These are phyloP conservation scores for Podospora sp. DNA, from an alignment of 495 filamentous ascomycete genomes.

Conservation along the genomic window DNA sequence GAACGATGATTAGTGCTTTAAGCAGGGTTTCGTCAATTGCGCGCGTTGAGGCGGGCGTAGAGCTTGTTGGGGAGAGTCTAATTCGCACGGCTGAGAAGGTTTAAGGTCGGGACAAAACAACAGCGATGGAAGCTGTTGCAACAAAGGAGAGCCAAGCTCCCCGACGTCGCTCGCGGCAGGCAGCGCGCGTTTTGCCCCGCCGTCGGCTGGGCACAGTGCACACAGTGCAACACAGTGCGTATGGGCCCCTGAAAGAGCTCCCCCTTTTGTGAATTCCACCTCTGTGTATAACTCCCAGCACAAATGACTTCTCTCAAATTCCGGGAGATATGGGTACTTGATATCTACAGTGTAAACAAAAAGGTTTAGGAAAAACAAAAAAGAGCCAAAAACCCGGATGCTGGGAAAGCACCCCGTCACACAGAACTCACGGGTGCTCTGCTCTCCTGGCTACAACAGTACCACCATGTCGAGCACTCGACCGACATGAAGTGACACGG, in stretches of 20 bases:
- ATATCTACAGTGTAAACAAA: not conserved
- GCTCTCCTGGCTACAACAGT: not conserved
- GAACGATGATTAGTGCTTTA: not conserved
- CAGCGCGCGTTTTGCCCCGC: not conserved
- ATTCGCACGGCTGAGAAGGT: not conserved
- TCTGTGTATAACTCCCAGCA: no score
- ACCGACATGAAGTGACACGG: not conserved
- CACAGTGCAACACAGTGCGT: slow-evolving; percentile 5
- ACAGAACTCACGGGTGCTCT: not conserved
- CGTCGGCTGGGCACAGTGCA: not conserved
- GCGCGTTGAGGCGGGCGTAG: not conserved
- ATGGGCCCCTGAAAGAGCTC: not conserved
- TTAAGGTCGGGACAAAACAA: not conserved
- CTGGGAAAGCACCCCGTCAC: not conserved
- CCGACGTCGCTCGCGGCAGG: slow-evolving; percentile 7
- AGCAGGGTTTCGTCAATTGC: not conserved
- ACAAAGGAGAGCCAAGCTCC: slow-evolving; percentile 12
- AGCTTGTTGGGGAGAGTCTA: not conserved
- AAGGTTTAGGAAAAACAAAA: not conserved
- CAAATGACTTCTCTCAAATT: no score
- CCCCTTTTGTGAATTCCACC: no score
- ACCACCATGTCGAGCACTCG: not conserved
- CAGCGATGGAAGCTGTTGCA: not conserved
- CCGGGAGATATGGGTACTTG: no score
- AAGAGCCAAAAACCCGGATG: not conserved